A percentile compares a stretch with the other conserved stretches of the same genome.
Evolutionary conservation across 441 rosid genomes (phyloP).

Genomic region (Lepidium campestre): DNA sequence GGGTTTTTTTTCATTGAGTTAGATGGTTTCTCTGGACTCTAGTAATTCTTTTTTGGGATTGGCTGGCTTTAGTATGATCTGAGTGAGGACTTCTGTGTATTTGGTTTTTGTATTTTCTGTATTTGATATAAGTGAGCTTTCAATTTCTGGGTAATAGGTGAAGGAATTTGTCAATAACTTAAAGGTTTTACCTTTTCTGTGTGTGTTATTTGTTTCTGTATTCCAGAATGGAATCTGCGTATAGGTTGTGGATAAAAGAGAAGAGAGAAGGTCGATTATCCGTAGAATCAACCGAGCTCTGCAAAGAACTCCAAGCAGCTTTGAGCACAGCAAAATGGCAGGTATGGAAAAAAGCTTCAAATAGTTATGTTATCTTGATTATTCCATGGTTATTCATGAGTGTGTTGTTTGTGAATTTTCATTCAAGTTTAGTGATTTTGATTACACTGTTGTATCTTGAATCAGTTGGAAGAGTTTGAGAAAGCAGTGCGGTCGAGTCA

Average conservation of each 20-base stretch:
- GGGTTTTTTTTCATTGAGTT: background rate
- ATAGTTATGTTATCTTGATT: background rate
- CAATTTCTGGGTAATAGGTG: background rate
- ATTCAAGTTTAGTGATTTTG: background rate
- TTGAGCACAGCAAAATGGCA: conserved; percentile 93
- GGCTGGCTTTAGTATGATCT: background rate
- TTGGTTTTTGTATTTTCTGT: background rate
- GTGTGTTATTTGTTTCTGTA: background rate
- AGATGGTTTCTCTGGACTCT: background rate
- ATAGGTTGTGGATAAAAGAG: conserved; percentile 62
- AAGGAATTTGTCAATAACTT: background rate
- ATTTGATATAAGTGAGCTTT: background rate
- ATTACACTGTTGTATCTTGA: conserved; percentile 17
- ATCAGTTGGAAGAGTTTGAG: conserved; percentile 87
- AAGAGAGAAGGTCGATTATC: conserved; percentile 34
- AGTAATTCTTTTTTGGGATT: background rate
- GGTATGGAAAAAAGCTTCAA: conserved; percentile 28
- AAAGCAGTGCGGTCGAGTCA: conserved; percentile 61
- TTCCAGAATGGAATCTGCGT: conserved; percentile 74
- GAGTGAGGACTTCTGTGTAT: background rate
- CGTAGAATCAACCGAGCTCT: conserved; percentile 42
- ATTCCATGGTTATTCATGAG: background rate
- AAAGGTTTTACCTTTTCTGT: background rate
- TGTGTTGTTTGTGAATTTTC: background rate
- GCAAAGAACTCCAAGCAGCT: conserved; percentile 70